Evolutionary conservation across 2,329 filamentous ascomycete species (phyloP).

Genomic region (Fusarium xylarioides): DNA sequence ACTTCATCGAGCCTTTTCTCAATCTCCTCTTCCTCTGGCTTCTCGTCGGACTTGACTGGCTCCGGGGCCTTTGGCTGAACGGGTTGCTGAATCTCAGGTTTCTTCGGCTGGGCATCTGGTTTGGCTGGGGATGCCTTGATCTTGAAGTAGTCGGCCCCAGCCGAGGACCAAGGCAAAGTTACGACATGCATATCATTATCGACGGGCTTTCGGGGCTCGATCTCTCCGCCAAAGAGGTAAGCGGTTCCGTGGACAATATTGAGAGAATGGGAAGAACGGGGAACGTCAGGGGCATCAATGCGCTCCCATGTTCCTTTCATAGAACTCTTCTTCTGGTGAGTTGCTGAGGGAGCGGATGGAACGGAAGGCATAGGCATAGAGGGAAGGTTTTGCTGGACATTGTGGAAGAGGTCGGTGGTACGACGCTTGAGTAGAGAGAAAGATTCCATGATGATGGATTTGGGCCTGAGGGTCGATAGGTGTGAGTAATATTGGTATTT

Average conservation of each 20-base stretch:
- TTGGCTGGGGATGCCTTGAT: constrained; percentile 60
- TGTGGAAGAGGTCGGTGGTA: constrained; percentile 62
- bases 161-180: constrained; percentile 65
- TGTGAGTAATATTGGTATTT: neutral
- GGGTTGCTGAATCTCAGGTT: constrained; percentile 21
- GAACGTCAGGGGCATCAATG: constrained; percentile 64
- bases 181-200: constrained; percentile 78
- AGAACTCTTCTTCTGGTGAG: constrained; percentile 39
- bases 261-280: constrained; percentile 78
- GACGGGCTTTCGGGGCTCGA: constrained; percentile 70
- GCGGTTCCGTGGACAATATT: constrained; percentile 65
- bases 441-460: constrained; percentile 52
- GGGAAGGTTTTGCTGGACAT: constrained; percentile 58
- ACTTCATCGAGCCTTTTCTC: constrained; percentile 55
- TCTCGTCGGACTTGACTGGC: constrained; percentile 38
- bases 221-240: constrained; percentile 82
- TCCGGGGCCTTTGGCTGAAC: constrained; percentile 12
- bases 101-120: constrained; percentile 38
- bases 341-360: constrained; percentile 47
- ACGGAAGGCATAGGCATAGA: constrained; percentile 49
- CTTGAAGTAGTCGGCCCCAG: constrained; percentile 67
- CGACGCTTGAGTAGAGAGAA: constrained; percentile 64
- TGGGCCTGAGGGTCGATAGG: constrained; percentile 20
- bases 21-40: constrained; percentile 25
- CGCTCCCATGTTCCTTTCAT: constrained; percentile 70